Base-by-base conservation (phyloP, 768 basidiomycete genomes). In the Termitomyces sp. region DNA sequence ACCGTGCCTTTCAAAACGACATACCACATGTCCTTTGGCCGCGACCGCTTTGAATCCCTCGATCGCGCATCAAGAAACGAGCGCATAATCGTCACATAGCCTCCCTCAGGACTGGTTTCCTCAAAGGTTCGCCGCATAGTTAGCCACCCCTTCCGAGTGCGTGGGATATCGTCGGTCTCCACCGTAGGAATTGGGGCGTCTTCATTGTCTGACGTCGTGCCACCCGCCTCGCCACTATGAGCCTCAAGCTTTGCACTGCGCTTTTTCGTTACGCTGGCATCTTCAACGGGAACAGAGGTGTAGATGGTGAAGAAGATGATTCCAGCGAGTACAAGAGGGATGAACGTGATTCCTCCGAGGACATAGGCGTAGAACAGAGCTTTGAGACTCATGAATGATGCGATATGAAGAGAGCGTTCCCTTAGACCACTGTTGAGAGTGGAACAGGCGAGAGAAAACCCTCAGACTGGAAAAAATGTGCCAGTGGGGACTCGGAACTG, bases 11-110 rank as follows among this genome's bases (percentile, higher is more conserved):
- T 98, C 71, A 98, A 81, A 7, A 89, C 93, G 57, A 90, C 91
- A 71, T 89, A 97, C 88, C 92, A 97, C 84, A 84, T 89, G 71
- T 97, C 96, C 75, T 93, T 94, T 16, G 94, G 93, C 54, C 91
- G 82, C 15, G 90, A 87, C 45, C 84, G 81, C 69, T 89, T 91
- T 8, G 93, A 90, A 74, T 94, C 92, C 70, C 91, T 90, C 55
- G 91, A 92, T 59, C 91, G 82, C 18, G 91, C 79, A 67, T 93
- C 92, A 61, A 94, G 77, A 70, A 92, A 90, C 15, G 90, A 88
- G 59, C 85, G 85, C 68, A 94, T 86, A 63, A 92, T 75, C n/a
- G 82, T 86, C 58, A 92, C 89, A 69, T 94, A 94, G 48, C 88
- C 84, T 11, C 83, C 81, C 64, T 92, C 90, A 22, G 74, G 73